Percentiles rank a stretch among this genome's conserved stretches.
These are phyloP conservation scores for Pythium graminicola DNA, from an alignment of 352 stramenopile genomes.

Conservation along the genomic window DNA sequence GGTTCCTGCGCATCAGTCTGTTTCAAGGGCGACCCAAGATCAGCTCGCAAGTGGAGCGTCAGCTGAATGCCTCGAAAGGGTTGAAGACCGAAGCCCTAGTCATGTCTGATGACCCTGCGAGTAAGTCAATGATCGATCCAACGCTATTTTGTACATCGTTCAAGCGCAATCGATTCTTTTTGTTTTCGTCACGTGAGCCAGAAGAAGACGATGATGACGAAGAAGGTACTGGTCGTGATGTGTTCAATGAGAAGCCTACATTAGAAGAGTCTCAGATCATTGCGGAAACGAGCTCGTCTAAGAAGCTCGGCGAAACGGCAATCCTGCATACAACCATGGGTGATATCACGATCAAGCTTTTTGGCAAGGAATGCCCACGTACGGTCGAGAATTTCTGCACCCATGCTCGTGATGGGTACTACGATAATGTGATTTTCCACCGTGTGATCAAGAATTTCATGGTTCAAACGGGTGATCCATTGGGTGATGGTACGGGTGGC, in stretches of 20 bases:
- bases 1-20: slow-evolving; percentile 91
- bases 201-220: slow-evolving; percentile 56
- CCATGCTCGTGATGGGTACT: slow-evolving; percentile 96
- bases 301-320: slow-evolving; percentile 65
- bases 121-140: slow-evolving; percentile 56
- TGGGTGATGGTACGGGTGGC: slow-evolving; percentile 86
- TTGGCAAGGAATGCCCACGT: slow-evolving; percentile 90
- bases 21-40: slow-evolving; percentile 95
- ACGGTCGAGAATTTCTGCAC: slow-evolving; percentile 99
- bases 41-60: slow-evolving; percentile 93
- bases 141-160: slow-evolving; percentile 86
- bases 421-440: slow-evolving; percentile 99
- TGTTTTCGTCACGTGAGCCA: slow-evolving; percentile 95
- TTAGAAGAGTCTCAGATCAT: slow-evolving; percentile 89
- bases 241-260: slow-evolving; percentile 98
- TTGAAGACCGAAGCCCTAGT: slow-evolving; percentile 43
- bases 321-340: slow-evolving; percentile 98
- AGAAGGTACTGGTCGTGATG: slow-evolving; percentile 72
- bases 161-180: slow-evolving; percentile 93
- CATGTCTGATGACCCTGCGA: slow-evolving; percentile 52
- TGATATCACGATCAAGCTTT: slow-evolving; percentile 97
- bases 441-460: slow-evolving; percentile 97
- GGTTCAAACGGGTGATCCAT: slow-evolving; percentile 86
- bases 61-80: slow-evolving; percentile 46
- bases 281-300: slow-evolving; percentile 58